Base-by-base conservation (phyloP, 2,329 filamentous ascomycete genomes). In the Neofusicoccum kwambonambiense region DNA sequence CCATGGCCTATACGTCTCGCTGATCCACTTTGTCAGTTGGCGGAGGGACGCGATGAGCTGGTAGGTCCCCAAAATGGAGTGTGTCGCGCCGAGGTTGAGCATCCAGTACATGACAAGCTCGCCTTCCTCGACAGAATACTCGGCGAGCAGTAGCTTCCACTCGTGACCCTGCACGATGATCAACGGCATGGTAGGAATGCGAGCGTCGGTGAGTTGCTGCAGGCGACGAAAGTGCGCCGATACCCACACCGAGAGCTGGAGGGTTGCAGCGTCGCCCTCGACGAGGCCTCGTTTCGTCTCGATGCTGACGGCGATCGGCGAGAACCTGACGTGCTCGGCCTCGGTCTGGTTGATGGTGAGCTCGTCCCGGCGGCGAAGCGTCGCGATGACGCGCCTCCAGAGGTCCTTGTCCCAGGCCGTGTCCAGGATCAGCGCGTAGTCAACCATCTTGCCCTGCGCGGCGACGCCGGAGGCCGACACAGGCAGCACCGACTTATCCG, bases 111-210 rank as follows among this genome's bases (percentile, higher is more conserved):
- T 52, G n/a, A 35, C 22, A 12, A 47, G n/a, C 15, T 42, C 17
- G 42, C 49, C 19, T 4, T 45, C 41, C n/a, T 31, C 17, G 19
- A 44, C 22, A 22, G 22, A 22, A 22, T 22, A n/a, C 39, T 54
- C 62, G 17, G 57, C 57, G 42, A 61, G 22, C 31, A 67, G 41
- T 8, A 67, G 60, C 60, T 63, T 61, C 63, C 63, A 65, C 44
- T 62, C 45, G 42, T 67, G 63, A n/a, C 65, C 65, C 52, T 67
- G 65, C 64, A 65, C 56, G 11, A 67, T 44, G 7, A 67, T 22
- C n/a, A 65, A 41, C 12, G 66, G 66, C 31, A 67, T 35, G 34
- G 62, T 64, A 8, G 60, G 66, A 13, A 60, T 34, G 37, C n/a
- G n/a, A 7, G 13, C 22, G 7, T 19, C 5, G 22, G 6, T 51